phyloP scores from a whole-genome alignment of 805 yeast genomes.

The Zygotorulaspora florentina region DNA sequence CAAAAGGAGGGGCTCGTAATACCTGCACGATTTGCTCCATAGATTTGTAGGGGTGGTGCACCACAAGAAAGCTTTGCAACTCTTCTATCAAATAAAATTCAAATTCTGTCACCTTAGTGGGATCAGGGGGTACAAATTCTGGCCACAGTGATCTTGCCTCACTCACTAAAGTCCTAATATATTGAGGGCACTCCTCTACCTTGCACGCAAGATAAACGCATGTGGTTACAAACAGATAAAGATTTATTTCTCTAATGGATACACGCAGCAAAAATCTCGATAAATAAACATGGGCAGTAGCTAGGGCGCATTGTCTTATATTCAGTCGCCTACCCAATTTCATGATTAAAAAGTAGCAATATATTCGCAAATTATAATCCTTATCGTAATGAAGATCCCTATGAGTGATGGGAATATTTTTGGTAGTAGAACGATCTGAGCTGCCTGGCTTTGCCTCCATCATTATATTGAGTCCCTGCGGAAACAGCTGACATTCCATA shows the following conservation, averaged over 20 bases:
- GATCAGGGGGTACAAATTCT: constrained; percentile 86
- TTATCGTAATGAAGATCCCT: constrained; percentile 39
- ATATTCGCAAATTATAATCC: constrained; percentile 68
- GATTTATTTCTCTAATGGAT: constrained; percentile 73
- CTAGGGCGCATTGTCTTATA: constrained; percentile 75
- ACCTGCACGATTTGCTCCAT: constrained; percentile 49
- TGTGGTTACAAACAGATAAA: constrained; percentile 76
- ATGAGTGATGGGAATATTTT: constrained; percentile 39
- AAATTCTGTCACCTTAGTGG: constrained; percentile 88
- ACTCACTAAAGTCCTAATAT: constrained; percentile 72
- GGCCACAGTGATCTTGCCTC: constrained; percentile 95
- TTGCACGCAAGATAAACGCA: constrained; percentile 88
- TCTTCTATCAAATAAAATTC: constrained; percentile 93
- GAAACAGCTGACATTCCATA: constrained; percentile 36
- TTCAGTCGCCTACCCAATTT: constrained; percentile 74
- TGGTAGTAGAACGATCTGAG: constrained; percentile 35
- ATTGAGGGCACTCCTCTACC: constrained; percentile 93
- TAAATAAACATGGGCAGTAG: constrained; percentile 84
- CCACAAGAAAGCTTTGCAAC: constrained; percentile 63
- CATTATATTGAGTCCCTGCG: constrained; percentile 33
- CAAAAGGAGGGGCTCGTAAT: constrained; percentile 35
- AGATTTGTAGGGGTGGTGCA: constrained; percentile 72
- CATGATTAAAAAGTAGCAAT: constrained; percentile 68
- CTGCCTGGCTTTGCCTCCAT: constrained; percentile 30
- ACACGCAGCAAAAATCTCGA: constrained; percentile 72